Base-by-base conservation (phyloP, 1,284 basidiomycete genomes). In the Agaricales sp. region DNA sequence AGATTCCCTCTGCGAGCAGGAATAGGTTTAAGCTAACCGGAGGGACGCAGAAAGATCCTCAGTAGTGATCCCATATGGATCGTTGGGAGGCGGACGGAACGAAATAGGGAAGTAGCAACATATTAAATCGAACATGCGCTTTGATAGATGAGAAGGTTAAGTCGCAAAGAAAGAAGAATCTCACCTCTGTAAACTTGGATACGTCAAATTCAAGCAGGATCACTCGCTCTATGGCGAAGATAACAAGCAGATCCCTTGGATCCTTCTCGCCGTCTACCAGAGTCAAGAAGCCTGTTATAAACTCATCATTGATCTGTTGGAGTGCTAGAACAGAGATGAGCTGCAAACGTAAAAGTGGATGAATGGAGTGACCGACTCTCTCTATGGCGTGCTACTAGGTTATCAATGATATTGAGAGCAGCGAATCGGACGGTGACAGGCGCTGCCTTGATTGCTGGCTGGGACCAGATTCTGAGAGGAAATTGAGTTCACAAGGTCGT, bases 51-150 rank as follows among this genome's bases (percentile, higher is more conserved):
- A 88, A 26, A 99, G 75, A 60, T 98, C 89, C 41, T 95, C 90
- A 0, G 89, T 75, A 1, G 84, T 89, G 54, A 99, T 96, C 4
- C 89, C 88, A 63, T 95, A 95, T 2, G 93, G 92, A 60, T 98
- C 94, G 57, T 94, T 87, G 1, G 92, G 88, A 3, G 94, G 92
- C 11, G 94, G 92, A 48, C 88, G 80, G 70, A 97, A 99, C 1
- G 92, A 92, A 56, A 99, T 99, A 1, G 96, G 96, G 67, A 98
- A 99, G 67, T 99, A 99, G 66, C 96, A 99, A 65, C 94, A 99
- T 0, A 87, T 89, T 59, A 98, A 83, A 61, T 99, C 92, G 68
- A 96, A 99, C 52, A 99, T 71, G 51, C 86, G 79, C 91, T 95
- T 58, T 2, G n/a, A 3, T 23, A 24, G 16, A 46, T 23, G 25